Evolutionary conservation across 225 moss, liverwort and hornwort genomes (phyloP).

Genomic region (Pleurozium schreberi): DNA sequence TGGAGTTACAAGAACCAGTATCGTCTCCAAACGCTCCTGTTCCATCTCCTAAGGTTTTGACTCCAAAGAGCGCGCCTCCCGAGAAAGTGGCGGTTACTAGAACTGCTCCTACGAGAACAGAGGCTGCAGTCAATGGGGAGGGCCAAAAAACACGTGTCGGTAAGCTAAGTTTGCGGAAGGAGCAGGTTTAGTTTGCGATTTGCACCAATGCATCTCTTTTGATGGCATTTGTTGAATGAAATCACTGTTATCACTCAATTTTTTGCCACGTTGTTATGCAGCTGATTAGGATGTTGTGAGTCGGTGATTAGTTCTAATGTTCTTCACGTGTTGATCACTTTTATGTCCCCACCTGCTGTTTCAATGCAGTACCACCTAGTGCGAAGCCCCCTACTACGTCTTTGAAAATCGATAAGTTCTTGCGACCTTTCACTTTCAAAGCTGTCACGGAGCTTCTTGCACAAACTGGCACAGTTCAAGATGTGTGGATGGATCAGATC

Average conservation of each 20-base stretch:
- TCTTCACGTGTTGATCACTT: background rate
- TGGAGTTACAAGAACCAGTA: constrained; percentile 36
- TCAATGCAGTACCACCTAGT: constrained; percentile 66
- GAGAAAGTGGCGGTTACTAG: constrained; percentile 58
- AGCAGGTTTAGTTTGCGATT: background rate
- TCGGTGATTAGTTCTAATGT: background rate
- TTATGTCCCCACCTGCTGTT: background rate
- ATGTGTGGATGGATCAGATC: constrained; percentile 99
- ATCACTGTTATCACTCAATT: background rate
- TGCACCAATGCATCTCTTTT: background rate
- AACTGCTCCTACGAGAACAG: constrained; percentile 44
- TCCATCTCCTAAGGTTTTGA: constrained; percentile 33
- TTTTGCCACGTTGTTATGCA: background rate
- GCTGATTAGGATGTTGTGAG: background rate
- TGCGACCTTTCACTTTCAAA: constrained; percentile 94
- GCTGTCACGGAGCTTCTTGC: constrained; percentile 84
- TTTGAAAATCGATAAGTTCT: constrained; percentile 92
- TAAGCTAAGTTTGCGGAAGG: background rate
- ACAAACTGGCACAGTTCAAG: constrained; percentile 82
- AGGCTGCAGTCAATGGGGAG: constrained; percentile 69
- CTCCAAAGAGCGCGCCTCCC: constrained; percentile 47
- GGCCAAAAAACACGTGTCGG: constrained; percentile 68
- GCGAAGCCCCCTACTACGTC: constrained; percentile 56
- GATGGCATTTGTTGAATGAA: background rate
- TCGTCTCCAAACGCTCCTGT: constrained; percentile 14